Conservation (phyloP, 164 flowering plant species). For the Umbellularia californica region DNA sequence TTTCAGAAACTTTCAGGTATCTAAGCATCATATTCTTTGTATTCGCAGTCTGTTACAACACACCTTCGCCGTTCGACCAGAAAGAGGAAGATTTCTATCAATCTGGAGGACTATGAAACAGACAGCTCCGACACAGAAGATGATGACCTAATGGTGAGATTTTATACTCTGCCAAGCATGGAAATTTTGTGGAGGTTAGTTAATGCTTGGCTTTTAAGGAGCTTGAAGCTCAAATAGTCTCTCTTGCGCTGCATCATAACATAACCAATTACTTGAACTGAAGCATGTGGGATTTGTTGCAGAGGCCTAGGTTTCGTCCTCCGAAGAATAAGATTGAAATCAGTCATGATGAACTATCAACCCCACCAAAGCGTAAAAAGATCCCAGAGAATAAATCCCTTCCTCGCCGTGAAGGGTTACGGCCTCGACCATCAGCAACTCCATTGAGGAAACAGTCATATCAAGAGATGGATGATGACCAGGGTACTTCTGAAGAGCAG, state of each 20-base stretch:
- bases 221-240: background rate
- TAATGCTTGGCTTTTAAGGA: constrained; percentile 12
- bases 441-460: constrained; percentile 32
- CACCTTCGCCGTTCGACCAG: constrained; percentile 93
- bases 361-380: constrained; percentile 48
- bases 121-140: constrained; percentile 86
- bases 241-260: background rate
- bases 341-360: constrained; percentile 54
- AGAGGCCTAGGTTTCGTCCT: constrained; percentile 50
- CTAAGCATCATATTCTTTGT: constrained; percentile 3
- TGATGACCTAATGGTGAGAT: constrained; percentile 79
- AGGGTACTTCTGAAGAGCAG: constrained; percentile 64
- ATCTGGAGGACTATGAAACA: constrained; percentile 56
- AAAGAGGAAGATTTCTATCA: constrained; percentile 67
- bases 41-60: constrained; percentile 50
- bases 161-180: constrained; percentile 18
- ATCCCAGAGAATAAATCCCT: constrained; percentile 27
- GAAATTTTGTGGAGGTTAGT: constrained; percentile 12
- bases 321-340: constrained; percentile 44
- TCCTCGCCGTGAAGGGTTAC: constrained; percentile 90
- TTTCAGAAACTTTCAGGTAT: background rate
- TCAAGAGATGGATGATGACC: constrained; percentile 64
- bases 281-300: constrained; percentile 19
- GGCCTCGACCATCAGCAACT: constrained; percentile 66
- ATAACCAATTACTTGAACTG: constrained; percentile 1